phyloP scores from a whole-genome alignment of 202 grass and related monocot genomes.

The Elaeis oleifera region DNA sequence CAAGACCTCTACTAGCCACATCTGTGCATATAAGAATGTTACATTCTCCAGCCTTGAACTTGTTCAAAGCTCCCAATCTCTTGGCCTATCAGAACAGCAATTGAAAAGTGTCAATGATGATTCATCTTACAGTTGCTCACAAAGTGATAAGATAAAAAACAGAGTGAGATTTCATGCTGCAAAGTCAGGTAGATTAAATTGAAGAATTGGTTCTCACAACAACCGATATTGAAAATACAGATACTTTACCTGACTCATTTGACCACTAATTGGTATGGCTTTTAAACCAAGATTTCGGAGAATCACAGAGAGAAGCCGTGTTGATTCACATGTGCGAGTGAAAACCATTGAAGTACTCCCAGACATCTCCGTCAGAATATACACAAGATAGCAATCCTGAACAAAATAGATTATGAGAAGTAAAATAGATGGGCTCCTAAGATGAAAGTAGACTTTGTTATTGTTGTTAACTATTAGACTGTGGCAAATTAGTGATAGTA shows the following conservation, averaged over 20 bases:
- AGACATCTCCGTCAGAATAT: slow-evolving; percentile 64
- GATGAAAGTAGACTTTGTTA: too few species aligned
- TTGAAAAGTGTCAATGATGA: too few species aligned
- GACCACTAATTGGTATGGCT: slow-evolving; percentile 79
- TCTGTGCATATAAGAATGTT: slow-evolving; percentile 79
- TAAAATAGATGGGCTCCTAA: too few species aligned
- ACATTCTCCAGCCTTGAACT: slow-evolving; percentile 66
- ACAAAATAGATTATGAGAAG: not conserved
- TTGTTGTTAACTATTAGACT: too few species aligned
- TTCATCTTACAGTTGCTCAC: too few species aligned
- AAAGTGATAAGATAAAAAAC: not conserved
- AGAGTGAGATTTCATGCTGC: not conserved
- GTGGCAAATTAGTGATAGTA: too few species aligned
- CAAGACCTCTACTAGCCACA: slow-evolving; percentile 86
- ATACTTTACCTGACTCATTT: slow-evolving; percentile 75
- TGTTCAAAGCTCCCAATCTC: slow-evolving; percentile 77
- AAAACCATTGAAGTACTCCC: slow-evolving; percentile 75
- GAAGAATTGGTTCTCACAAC: too few species aligned
- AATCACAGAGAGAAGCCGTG: slow-evolving; percentile 55
- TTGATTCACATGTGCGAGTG: slow-evolving; percentile 74
- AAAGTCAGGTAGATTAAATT: too few species aligned
- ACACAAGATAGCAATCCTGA: slow-evolving; percentile 87
- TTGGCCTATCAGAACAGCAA: slow-evolving; percentile 35
- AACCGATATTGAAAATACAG: not conserved
- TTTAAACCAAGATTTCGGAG: slow-evolving; percentile 70